A percentile compares a stretch with the other conserved stretches of the same genome.
These are phyloP conservation scores for Pythium aristosporum DNA, from an alignment of 352 stramenopile genomes.

Conservation along the genomic window DNA sequence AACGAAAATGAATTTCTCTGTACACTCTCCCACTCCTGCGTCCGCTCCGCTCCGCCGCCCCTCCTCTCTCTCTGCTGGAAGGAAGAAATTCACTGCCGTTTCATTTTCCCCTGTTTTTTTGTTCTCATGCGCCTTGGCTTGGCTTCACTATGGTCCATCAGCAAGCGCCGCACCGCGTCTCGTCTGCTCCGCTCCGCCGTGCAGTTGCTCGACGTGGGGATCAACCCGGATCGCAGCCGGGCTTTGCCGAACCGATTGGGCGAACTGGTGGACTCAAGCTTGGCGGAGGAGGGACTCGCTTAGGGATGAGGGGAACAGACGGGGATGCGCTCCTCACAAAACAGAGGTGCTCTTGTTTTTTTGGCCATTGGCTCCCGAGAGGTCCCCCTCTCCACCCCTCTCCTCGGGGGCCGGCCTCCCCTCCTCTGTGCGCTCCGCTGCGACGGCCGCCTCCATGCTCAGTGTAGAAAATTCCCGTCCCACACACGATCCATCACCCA, in stretches of 20 bases:
- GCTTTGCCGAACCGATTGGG: neutral
- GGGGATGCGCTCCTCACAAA: conserved; percentile 14
- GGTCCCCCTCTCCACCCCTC: conserved; percentile 3
- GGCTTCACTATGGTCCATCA: conserved; percentile 20
- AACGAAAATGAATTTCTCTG: conserved; percentile 5
- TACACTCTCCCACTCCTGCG: neutral
- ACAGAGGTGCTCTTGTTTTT: conserved; percentile 21
- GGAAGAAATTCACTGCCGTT: conserved; percentile 16
- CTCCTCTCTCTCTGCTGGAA: conserved; percentile 6
- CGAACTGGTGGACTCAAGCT: too few relatives aligned
- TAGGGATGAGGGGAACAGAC: conserved; percentile 3
- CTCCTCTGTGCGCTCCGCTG: neutral
- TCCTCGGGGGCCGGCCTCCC: neutral
- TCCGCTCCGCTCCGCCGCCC: conserved; percentile 1
- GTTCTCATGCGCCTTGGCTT: conserved; percentile 5
- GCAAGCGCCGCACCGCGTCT: neutral
- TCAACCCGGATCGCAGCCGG: conserved; percentile 6
- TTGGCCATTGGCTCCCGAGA: conserved; percentile 20
- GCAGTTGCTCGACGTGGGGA: conserved; percentile 12
- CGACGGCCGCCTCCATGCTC: neutral
- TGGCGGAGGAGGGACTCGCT: neutral
- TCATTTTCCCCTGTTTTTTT: conserved; percentile 11
- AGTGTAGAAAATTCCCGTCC: conserved; percentile 16
- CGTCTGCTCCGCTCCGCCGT: conserved; percentile 13
- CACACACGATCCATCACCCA: neutral